Percentiles rank a stretch among this genome's conserved stretches.
Evolutionary conservation across 2,329 filamentous ascomycete genomes (phyloP).

Genomic region (Hyphodiscus sp.): DNA sequence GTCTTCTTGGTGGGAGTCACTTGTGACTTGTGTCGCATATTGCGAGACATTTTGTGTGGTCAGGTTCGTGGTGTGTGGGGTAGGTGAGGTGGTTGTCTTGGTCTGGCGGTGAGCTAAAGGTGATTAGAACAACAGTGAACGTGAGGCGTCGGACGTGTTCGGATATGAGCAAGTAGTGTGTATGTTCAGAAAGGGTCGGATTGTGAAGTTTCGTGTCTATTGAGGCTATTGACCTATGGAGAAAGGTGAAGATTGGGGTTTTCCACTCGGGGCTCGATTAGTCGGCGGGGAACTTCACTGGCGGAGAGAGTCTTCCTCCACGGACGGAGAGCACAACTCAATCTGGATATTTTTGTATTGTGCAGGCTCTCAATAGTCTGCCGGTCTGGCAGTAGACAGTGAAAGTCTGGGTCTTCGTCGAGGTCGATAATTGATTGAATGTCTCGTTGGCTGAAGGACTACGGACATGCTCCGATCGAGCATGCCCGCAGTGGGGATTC

Average conservation of each 20-base stretch:
- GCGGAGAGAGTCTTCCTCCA: constrained; percentile 22
- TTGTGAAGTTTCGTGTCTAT: constrained; percentile 6
- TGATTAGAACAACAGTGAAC: neutral
- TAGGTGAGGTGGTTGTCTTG: constrained; percentile 1
- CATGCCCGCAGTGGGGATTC: constrained; percentile 76
- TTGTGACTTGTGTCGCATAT: constrained; percentile 43
- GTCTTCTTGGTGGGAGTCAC: constrained; percentile 30
- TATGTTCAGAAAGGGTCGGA: constrained; percentile 1
- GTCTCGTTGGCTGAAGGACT: constrained; percentile 81
- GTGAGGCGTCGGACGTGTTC: constrained; percentile 1
- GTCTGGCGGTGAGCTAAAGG: constrained; percentile 16
- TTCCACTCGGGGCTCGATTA: constrained; percentile 7
- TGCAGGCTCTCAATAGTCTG: constrained; percentile 26
- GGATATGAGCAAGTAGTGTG: neutral
- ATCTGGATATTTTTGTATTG: constrained; percentile 28
- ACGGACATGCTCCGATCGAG: constrained; percentile 51
- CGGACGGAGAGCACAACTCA: constrained; percentile 21
- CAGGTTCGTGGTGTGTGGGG: constrained; percentile 2
- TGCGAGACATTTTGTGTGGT: constrained; percentile 35
- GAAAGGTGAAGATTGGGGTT: neutral
- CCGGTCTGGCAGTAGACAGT: constrained; percentile 23
- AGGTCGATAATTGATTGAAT: constrained; percentile 56
- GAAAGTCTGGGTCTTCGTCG: constrained; percentile 62
- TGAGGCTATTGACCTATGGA: constrained; percentile 11
- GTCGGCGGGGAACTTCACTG: constrained; percentile 6